A percentile compares a stretch with the other conserved stretches of the same genome.
phyloP scores from a whole-genome alignment of 2,329 filamentous ascomycete species.

The Colletotrichum tamarilloi region DNA sequence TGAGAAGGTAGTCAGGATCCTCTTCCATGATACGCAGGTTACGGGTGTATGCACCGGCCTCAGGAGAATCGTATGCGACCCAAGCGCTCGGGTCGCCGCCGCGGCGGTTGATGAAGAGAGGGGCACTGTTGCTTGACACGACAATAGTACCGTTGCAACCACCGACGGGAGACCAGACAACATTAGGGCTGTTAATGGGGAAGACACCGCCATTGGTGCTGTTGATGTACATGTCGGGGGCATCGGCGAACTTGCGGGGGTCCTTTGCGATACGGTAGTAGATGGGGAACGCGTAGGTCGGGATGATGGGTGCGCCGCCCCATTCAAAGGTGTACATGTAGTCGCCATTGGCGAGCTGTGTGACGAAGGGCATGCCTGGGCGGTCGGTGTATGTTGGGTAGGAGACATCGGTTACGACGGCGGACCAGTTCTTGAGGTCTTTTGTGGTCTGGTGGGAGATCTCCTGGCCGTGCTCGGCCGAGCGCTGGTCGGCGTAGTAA shows the following conservation, averaged over 20 bases:
- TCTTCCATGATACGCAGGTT: constrained; percentile 49
- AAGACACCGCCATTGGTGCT: constrained; percentile 44
- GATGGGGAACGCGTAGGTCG: constrained; percentile 52
- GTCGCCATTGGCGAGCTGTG: constrained; percentile 66
- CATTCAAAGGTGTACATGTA: constrained; percentile 76
- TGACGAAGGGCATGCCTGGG: constrained; percentile 75
- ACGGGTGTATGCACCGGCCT: constrained; percentile 51
- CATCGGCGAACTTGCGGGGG: constrained; percentile 50
- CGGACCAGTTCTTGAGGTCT: constrained; percentile 70
- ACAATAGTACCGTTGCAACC: constrained; percentile 58
- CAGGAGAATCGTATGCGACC: constrained; percentile 48
- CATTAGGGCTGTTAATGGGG: constrained; percentile 54
- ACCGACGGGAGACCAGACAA: constrained; percentile 56
- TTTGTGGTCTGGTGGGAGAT: constrained; percentile 71
- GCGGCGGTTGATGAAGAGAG: constrained; percentile 55
- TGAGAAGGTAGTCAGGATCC: constrained; percentile 49
- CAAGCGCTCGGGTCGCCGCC: constrained; percentile 51
- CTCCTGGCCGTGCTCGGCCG: constrained; percentile 74
- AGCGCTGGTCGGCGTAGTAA: constrained; percentile 80
- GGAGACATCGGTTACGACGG: constrained; percentile 67
- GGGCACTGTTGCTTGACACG: constrained; percentile 50
- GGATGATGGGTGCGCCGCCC: constrained; percentile 54
- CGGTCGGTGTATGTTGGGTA: constrained; percentile 72
- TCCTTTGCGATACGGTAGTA: constrained; percentile 56
- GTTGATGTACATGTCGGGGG: constrained; percentile 45